These are phyloP conservation scores for Mycena capillaripes DNA, from an alignment of 768 basidiomycete genomes.

Conservation along the genomic window DNA sequence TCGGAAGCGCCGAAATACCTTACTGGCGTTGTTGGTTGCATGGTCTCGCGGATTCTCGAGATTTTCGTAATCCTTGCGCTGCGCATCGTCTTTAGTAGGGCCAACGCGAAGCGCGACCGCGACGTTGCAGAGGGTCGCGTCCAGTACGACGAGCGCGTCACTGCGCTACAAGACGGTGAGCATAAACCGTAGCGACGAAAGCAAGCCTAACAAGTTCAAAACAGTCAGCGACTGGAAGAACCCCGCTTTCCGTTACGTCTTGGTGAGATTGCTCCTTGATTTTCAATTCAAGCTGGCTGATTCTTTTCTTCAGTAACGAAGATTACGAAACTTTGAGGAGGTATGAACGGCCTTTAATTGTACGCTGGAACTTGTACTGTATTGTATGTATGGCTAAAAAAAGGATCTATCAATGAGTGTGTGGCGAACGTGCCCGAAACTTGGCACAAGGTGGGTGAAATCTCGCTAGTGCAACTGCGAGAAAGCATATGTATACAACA, in stretches of 20 bases:
- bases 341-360: background rate
- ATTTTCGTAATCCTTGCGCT: conserved; percentile 43
- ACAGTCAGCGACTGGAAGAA: conserved; percentile 45
- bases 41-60: conserved; percentile 42
- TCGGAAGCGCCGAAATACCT: conserved; percentile 39
- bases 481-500: conserved; percentile 32
- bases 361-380: background rate
- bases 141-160: conserved; percentile 35
- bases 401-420: too few relatives aligned
- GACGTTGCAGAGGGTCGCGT: conserved; percentile 40
- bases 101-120: conserved; percentile 38
- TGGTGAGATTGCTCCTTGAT: conserved; percentile 3
- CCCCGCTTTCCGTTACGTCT: conserved; percentile 42
- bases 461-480: too few relatives aligned
- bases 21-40: conserved; percentile 42
- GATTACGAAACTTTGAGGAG: too few relatives aligned
- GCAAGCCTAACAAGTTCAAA: too few relatives aligned
- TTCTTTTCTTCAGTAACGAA: conserved; percentile 2
- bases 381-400: background rate
- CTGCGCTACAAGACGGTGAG: conserved; percentile 37
- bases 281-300: background rate
- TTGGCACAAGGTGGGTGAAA: too few relatives aligned
- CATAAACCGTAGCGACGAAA: too few relatives aligned
- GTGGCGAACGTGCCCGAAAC: too few relatives aligned
- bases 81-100: conserved; percentile 36